Conservation (phyloP, 2,329 filamentous ascomycete species). For the Colletotrichum simmondsii region DNA sequence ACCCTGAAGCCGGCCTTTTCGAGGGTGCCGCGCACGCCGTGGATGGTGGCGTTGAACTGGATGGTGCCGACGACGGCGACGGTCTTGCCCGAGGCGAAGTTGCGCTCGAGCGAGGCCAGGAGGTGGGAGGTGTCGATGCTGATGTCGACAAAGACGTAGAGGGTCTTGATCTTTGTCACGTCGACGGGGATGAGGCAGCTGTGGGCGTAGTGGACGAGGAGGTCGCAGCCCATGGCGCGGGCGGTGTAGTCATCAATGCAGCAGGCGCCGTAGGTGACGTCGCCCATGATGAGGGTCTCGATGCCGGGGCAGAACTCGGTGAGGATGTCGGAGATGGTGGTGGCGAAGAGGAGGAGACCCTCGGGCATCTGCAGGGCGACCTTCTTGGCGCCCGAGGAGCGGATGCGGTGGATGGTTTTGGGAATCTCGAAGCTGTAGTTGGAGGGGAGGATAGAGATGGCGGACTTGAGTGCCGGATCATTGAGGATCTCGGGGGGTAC, state of each 20-base stretch:
- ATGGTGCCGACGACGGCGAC: constrained; percentile 96
- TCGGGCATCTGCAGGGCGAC: constrained; percentile 98
- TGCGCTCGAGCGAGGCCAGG: constrained; percentile 85
- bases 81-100: constrained; percentile 86
- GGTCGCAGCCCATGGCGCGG: constrained; percentile 89
- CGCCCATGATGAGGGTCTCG: constrained; percentile 97
- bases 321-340: constrained; percentile 96
- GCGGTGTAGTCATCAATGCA: constrained; percentile 99
- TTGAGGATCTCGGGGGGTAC: constrained; percentile 89
- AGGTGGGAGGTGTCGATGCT: constrained; percentile 93
- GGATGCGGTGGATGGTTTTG: constrained; percentile 96
- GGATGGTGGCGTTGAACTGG: constrained; percentile 97
- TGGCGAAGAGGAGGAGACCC: constrained; percentile 93
- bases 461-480: constrained; percentile 85
- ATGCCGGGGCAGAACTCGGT: constrained; percentile 92
- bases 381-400: constrained; percentile 79
- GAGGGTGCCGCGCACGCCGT: constrained; percentile 81
- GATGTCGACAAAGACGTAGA: constrained; percentile 99
- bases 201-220: constrained; percentile 97
- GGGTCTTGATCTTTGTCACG: constrained; percentile 94
- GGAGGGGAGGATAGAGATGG: constrained; percentile 85
- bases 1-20: constrained; percentile 88
- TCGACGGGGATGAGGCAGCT: constrained; percentile 96
- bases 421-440: constrained; percentile 99
- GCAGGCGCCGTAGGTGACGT: constrained; percentile 98